These are phyloP conservation scores for Populus davidiana DNA, from an alignment of 345 rosid genomes.

Conservation along the genomic window DNA sequence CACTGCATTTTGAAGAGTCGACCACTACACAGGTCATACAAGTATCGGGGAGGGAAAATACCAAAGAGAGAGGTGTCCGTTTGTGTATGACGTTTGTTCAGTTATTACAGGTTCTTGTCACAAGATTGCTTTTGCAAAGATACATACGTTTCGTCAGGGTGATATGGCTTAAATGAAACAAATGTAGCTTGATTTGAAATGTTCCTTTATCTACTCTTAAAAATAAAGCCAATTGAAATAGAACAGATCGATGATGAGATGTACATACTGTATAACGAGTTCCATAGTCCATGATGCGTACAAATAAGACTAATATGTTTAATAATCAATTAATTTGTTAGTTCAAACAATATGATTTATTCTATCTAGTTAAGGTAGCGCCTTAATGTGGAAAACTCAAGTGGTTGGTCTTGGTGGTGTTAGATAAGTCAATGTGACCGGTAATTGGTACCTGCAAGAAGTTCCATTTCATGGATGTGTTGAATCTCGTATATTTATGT, in stretches of 20 bases:
- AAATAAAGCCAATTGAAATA: not conserved
- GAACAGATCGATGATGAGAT: too few relatives aligned
- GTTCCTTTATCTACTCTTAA: not conserved
- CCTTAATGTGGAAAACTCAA: too few relatives aligned
- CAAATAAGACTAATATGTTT: too few relatives aligned
- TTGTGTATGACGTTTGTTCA: not conserved
- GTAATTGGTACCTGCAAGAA: accelerated
- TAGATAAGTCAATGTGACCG: accelerated
- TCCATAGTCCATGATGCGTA: too few relatives aligned
- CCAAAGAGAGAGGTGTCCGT: too few relatives aligned
- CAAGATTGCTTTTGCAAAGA: not conserved
- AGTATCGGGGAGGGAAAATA: not conserved
- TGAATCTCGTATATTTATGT: too few relatives aligned
- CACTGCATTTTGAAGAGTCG: too few relatives aligned
- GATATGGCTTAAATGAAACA: not conserved
- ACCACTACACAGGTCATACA: too few relatives aligned
- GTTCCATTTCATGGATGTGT: accelerated
- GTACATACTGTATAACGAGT: too few relatives aligned
- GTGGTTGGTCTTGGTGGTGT: accelerated
- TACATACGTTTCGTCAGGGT: not conserved
- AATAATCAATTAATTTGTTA: too few relatives aligned
- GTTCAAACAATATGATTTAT: too few relatives aligned
- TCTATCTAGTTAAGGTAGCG: too few relatives aligned
- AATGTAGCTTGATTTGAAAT: not conserved
- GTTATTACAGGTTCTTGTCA: not conserved